phyloP scores from a whole-genome alignment of 495 filamentous ascomycete species.

The Cercophora samala region DNA sequence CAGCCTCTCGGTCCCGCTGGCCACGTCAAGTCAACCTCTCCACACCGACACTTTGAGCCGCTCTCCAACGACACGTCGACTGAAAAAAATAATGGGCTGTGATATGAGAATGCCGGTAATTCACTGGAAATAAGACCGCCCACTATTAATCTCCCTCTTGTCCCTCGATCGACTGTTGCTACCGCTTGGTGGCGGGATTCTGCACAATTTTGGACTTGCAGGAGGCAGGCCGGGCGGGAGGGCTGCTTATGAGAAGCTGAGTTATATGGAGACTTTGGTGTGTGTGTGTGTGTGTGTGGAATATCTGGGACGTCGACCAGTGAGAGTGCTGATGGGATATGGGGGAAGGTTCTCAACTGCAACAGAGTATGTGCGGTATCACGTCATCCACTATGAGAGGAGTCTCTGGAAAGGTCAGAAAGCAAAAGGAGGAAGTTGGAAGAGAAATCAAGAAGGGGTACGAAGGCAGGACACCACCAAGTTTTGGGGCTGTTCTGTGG shows the following conservation, averaged over 20 bases:
- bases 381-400: conserved; percentile 26
- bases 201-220: conserved; percentile 11
- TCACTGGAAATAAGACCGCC: conserved; percentile 15
- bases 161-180: conserved; percentile 5
- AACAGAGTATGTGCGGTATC: conserved; percentile 20
- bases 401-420: conserved; percentile 21
- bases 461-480: conserved; percentile 19
- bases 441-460: conserved; percentile 17
- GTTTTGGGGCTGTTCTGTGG: conserved; percentile 23
- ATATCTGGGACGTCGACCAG: background rate
- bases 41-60: conserved; percentile 29
- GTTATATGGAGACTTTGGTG: background rate
- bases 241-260: conserved; percentile 24
- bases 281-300: background rate
- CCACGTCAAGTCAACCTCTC: conserved; percentile 28
- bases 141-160: conserved; percentile 8
- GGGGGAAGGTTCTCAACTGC: background rate
- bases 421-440: conserved; percentile 32
- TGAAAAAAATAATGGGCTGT: conserved; percentile 28
- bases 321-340: background rate
- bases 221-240: conserved; percentile 2
- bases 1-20: conserved; percentile 28
- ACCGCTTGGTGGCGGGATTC: conserved; percentile 1
- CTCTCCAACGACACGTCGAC: conserved; percentile 20
- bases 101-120: conserved; percentile 22